A percentile compares a stretch with the other conserved stretches of the same genome.
phyloP scores from a whole-genome alignment of 306 rosid species.

The Psophocarpus tetragonolobus region DNA sequence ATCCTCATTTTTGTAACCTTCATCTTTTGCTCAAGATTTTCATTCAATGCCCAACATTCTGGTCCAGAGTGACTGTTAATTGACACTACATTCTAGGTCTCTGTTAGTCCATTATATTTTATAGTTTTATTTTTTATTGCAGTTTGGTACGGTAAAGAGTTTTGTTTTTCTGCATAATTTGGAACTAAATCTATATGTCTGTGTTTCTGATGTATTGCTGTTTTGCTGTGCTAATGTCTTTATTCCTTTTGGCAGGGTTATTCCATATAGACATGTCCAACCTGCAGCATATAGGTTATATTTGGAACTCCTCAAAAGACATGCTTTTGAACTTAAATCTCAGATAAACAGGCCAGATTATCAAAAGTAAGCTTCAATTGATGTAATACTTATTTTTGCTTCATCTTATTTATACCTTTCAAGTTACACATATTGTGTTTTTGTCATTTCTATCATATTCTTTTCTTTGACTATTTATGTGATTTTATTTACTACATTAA shows the following conservation, averaged over 20 bases:
- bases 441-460: neutral
- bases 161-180: neutral
- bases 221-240: neutral
- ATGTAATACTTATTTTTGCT: neutral
- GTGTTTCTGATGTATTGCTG: constrained; percentile 5
- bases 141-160: neutral
- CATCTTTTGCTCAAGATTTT: neutral
- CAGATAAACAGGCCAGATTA: constrained; percentile 66
- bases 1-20: neutral
- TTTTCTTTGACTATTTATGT: neutral
- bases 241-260: constrained; percentile 62
- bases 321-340: constrained; percentile 72
- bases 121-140: neutral
- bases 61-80: neutral
- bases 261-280: constrained; percentile 72
- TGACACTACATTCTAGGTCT: neutral
- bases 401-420: neutral
- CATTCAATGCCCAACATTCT: neutral
- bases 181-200: neutral
- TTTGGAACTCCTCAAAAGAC: constrained; percentile 78
- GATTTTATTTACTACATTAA: neutral
- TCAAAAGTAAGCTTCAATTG: constrained; percentile 54
- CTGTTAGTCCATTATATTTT: neutral
- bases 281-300: constrained; percentile 87
- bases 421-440: neutral